These are phyloP conservation scores for Coemansia aciculifera DNA, from an alignment of 192 early-diverging fungal genomes.

Conservation along the genomic window DNA sequence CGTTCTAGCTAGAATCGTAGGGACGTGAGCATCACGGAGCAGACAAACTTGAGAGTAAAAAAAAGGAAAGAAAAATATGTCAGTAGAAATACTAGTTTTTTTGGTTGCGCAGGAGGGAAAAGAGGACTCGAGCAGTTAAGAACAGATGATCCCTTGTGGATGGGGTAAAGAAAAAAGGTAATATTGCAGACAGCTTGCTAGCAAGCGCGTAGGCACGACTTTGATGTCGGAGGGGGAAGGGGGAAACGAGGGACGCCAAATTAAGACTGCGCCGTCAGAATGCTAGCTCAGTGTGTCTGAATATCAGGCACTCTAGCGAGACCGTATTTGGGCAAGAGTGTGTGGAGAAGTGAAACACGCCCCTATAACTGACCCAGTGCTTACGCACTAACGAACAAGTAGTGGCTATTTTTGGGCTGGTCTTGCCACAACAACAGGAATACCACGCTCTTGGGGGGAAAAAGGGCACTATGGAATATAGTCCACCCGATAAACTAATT, in stretches of 20 bases:
- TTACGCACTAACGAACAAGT: not conserved
- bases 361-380: not conserved
- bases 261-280: not conserved
- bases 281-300: slow-evolving; percentile 8
- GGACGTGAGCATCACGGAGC: not conserved
- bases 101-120: slow-evolving; percentile 1
- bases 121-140: slow-evolving; percentile 5
- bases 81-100: slow-evolving; percentile 12
- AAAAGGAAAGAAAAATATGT: not conserved
- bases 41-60: not conserved
- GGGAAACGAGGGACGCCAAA: not conserved
- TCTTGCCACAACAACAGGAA: not conserved
- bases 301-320: slow-evolving; percentile 6
- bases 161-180: slow-evolving; percentile 2
- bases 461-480: not conserved
- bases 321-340: not conserved
- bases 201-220: not conserved
- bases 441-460: not conserved
- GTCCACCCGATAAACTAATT: not conserved
- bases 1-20: not conserved
- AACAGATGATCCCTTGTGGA: slow-evolving; percentile 1
- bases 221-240: not conserved
- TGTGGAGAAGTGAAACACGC: slow-evolving; percentile 8
- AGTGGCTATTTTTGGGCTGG: slow-evolving; percentile 2
- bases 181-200: not conserved